These are phyloP conservation scores for Elsinoe fawcettii DNA, from an alignment of 2,329 filamentous ascomycete species.

Conservation along the genomic window DNA sequence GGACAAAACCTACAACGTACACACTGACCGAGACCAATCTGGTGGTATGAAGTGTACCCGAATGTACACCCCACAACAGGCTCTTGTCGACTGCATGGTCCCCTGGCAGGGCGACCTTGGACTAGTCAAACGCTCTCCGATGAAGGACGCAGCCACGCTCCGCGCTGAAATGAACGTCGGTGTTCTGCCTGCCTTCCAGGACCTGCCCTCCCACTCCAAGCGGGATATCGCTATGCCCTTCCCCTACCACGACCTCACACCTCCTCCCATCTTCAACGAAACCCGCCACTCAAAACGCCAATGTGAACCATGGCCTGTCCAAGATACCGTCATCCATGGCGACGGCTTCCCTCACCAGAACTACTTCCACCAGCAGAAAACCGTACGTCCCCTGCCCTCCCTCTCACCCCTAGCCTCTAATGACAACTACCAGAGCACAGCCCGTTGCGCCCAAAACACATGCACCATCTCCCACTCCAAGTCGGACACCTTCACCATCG, in stretches of 20 bases:
- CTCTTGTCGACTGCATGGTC: not conserved
- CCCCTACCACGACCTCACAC: not conserved
- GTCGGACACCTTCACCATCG: not conserved
- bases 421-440: not conserved
- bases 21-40: not conserved
- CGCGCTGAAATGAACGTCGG: not conserved
- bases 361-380: not conserved
- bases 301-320: not conserved
- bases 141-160: not conserved
- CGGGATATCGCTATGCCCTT: not conserved
- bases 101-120: not conserved
- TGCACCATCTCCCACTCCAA: not conserved
- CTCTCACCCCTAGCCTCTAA: not conserved
- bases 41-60: not conserved
- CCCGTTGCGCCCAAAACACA: not conserved
- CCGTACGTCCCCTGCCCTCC: not conserved
- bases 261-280: not conserved
- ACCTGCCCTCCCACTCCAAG: not conserved
- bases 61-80: not conserved
- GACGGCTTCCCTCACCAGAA: slow-evolving; percentile 10
- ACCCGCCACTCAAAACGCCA: not conserved
- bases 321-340: not conserved
- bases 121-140: not conserved
- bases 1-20: not conserved
- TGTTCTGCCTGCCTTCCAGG: not conserved